phyloP scores from a whole-genome alignment of 2,329 filamentous ascomycete genomes.

The Colletotrichum lentis region DNA sequence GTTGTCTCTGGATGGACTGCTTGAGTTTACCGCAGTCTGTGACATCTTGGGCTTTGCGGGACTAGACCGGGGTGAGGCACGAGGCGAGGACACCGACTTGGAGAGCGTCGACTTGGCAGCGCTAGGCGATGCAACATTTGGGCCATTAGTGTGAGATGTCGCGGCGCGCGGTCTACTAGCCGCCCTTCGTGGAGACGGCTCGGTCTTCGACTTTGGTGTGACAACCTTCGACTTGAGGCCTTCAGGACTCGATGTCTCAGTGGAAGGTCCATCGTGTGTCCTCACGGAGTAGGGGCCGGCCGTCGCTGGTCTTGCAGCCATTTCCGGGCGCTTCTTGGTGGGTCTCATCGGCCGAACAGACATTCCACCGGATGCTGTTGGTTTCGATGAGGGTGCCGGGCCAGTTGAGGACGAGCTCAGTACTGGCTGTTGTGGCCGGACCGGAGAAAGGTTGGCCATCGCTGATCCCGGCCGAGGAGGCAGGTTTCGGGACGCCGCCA shows the following conservation, averaged over 20 bases:
- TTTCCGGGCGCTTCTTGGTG: constrained; percentile 64
- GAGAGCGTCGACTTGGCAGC: constrained; percentile 42
- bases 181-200: constrained; percentile 62
- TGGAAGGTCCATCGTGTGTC: constrained; percentile 55
- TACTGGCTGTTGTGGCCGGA: constrained; percentile 52
- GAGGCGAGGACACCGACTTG: constrained; percentile 34
- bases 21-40: constrained; percentile 45
- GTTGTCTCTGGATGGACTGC: constrained; percentile 58
- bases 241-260: constrained; percentile 59
- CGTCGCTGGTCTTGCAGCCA: constrained; percentile 67
- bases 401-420: constrained; percentile 44
- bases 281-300: constrained; percentile 72
- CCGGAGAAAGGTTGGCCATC: constrained; percentile 49
- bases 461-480: constrained; percentile 67
- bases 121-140: constrained; percentile 57
- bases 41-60: constrained; percentile 52
- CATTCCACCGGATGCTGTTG: constrained; percentile 63
- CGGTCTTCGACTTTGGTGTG: constrained; percentile 59
- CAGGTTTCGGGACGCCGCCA: constrained; percentile 53
- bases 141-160: constrained; percentile 59
- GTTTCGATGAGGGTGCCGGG: constrained; percentile 49
- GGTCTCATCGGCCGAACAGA: constrained; percentile 72
- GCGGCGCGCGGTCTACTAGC: constrained; percentile 56
- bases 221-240: constrained; percentile 55
- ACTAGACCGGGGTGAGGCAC: constrained; percentile 53